Percentiles rank a stretch among this genome's conserved stretches.
Evolutionary conservation across 441 rosid genomes (phyloP).

Genomic region (Sinapis alba): DNA sequence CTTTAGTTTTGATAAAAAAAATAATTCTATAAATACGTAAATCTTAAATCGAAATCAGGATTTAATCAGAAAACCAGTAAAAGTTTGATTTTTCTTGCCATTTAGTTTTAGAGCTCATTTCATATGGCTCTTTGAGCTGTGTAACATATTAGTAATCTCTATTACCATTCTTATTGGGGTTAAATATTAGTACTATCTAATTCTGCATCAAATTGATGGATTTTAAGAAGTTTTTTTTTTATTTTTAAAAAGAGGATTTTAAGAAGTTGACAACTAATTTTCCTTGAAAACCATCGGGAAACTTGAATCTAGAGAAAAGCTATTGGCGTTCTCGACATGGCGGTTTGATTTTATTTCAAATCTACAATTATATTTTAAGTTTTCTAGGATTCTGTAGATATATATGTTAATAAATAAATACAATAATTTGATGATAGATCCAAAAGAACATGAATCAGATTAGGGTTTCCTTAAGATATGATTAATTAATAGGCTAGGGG

Average conservation of each 20-base stretch:
- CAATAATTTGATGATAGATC: slow-evolving; percentile 5
- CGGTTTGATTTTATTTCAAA: slow-evolving; percentile 21
- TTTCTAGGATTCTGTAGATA: slow-evolving; percentile 20
- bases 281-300: slow-evolving; percentile 14
- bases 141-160: slow-evolving; percentile 3
- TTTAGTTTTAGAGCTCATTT: not conserved
- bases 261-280: not conserved
- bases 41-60: not conserved
- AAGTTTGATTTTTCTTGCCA: not conserved
- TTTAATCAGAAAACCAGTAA: not conserved
- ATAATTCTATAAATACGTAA: not conserved
- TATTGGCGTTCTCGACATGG: slow-evolving; percentile 15
- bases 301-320: slow-evolving; percentile 24
- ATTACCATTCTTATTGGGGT: not conserved
- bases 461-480: slow-evolving; percentile 24
- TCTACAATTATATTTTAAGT: slow-evolving; percentile 13
- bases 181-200: not conserved
- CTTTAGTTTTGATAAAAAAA: slow-evolving; percentile 5
- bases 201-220: not conserved
- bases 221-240: not conserved
- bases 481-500: slow-evolving; percentile 4
- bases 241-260: not conserved
- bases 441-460: slow-evolving; percentile 18
- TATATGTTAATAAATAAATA: not conserved
- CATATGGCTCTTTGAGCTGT: not conserved